Conservation (phyloP, 2,329 filamentous ascomycete genomes). For the Fusarium setosum region DNA sequence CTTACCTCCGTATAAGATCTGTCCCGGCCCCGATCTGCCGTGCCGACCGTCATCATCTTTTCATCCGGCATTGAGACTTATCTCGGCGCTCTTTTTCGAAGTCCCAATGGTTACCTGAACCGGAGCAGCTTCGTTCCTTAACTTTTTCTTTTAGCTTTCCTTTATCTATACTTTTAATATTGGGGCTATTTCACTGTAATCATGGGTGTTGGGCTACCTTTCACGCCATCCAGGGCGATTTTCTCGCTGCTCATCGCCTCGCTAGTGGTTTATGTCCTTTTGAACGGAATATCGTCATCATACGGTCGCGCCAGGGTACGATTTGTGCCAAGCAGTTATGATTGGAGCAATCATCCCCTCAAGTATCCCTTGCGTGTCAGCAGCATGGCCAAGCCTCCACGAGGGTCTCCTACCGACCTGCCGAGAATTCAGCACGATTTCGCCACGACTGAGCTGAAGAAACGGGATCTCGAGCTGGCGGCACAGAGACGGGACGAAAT, state of each 20-base stretch:
- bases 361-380: conserved; percentile 17
- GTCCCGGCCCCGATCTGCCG: conserved; percentile 1
- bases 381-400: conserved; percentile 22
- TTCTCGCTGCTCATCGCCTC: conserved; percentile 29
- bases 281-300: conserved; percentile 20
- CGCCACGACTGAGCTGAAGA: conserved; percentile 17
- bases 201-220: conserved; percentile 39
- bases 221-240: conserved; percentile 30
- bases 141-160: neutral
- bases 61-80: neutral
- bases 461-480: conserved; percentile 11
- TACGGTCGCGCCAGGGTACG: conserved; percentile 13
- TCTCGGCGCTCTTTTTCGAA: neutral
- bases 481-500: conserved; percentile 50
- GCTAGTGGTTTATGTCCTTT: conserved; percentile 25
- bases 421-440: conserved; percentile 39
- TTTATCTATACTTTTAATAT: neutral
- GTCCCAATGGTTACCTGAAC: conserved; percentile 27
- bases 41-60: neutral
- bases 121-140: conserved; percentile 10
- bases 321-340: conserved; percentile 38
- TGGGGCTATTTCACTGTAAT: neutral
- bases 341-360: conserved; percentile 32
- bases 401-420: conserved; percentile 18
- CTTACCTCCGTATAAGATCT: conserved; percentile 26